Percentiles rank a stretch among this genome's conserved stretches.
Evolutionary conservation across 352 stramenopile genomes (phyloP).

Genomic region (Phytopythium chamaehyphon): DNA sequence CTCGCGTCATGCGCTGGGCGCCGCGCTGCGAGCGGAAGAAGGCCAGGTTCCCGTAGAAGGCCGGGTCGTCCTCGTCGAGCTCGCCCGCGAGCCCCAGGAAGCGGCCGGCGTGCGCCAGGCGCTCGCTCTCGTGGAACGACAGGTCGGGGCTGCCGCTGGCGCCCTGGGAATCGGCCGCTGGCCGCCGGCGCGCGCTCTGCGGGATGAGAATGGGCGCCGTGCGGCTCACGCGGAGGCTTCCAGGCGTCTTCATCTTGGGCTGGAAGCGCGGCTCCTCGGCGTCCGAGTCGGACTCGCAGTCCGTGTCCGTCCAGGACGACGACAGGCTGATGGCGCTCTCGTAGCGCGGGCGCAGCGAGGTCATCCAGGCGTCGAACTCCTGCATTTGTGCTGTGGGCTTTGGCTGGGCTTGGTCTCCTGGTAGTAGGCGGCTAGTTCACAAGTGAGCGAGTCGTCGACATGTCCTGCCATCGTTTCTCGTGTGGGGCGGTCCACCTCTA

Average conservation of each 20-base stretch:
- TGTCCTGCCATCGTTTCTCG: constrained; percentile 3
- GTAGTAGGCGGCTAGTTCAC: constrained; percentile 14
- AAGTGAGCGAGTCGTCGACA: constrained; percentile 22
- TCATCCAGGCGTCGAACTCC: constrained; percentile 54
- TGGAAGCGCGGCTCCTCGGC: constrained; percentile 19
- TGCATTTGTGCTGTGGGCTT: constrained; percentile 20
- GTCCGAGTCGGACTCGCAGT: constrained; percentile 35
- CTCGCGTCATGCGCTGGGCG: constrained; percentile 8
- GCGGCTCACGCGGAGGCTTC: constrained; percentile 27
- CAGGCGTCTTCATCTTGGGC: too few relatives aligned
- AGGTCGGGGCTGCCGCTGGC: constrained; percentile 19
- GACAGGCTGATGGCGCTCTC: constrained; percentile 23
- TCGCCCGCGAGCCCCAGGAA: constrained; percentile 22
- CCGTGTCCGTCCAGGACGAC: constrained; percentile 61
- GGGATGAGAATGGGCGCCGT: constrained; percentile 62
- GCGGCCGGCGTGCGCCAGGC: constrained; percentile 18
- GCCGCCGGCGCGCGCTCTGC: constrained; percentile 10
- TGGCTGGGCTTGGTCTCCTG: constrained; percentile 10
- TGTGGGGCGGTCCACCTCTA: constrained; percentile 3
- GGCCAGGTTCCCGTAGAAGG: constrained; percentile 62
- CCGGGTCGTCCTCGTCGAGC: constrained; percentile 55
- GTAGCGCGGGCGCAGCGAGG: constrained; percentile 22
- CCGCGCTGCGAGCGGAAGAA: constrained; percentile 59
- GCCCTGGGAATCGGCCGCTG: constrained; percentile 15
- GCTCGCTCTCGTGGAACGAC: constrained; percentile 32